These are phyloP conservation scores for Sicyos edulis DNA, from an alignment of 306 rosid genomes.

Conservation along the genomic window DNA sequence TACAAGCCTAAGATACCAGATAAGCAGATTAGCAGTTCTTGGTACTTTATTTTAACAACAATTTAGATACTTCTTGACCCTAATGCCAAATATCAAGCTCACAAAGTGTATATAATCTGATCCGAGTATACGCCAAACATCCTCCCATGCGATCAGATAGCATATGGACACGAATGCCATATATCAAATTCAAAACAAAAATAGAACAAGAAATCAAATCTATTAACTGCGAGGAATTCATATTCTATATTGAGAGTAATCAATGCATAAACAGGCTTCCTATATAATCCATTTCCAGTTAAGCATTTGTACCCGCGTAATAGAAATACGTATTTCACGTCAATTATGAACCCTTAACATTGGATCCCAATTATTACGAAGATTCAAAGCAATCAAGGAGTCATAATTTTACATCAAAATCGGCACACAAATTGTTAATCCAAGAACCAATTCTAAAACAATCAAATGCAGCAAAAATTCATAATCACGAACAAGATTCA, in stretches of 20 bases:
- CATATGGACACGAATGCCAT: background rate
- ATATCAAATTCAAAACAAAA: background rate
- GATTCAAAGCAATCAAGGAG: background rate
- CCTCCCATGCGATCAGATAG: background rate
- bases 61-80: background rate
- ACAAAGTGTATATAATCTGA: no score
- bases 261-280: background rate
- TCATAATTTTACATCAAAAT: no score
- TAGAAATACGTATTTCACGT: background rate
- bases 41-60: background rate
- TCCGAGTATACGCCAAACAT: background rate
- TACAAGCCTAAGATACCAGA: no score
- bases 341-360: background rate
- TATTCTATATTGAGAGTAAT: background rate
- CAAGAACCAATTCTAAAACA: background rate
- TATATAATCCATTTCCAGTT: constrained; percentile 3
- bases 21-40: background rate
- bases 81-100: no score
- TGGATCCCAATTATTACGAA: background rate
- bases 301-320: background rate
- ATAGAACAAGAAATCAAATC: background rate
- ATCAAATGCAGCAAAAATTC: background rate
- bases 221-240: background rate
- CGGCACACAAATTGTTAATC: no score
- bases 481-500: background rate